These are phyloP conservation scores for Neolentinus lepideus DNA, from an alignment of 1,284 basidiomycete species.

Conservation along the genomic window DNA sequence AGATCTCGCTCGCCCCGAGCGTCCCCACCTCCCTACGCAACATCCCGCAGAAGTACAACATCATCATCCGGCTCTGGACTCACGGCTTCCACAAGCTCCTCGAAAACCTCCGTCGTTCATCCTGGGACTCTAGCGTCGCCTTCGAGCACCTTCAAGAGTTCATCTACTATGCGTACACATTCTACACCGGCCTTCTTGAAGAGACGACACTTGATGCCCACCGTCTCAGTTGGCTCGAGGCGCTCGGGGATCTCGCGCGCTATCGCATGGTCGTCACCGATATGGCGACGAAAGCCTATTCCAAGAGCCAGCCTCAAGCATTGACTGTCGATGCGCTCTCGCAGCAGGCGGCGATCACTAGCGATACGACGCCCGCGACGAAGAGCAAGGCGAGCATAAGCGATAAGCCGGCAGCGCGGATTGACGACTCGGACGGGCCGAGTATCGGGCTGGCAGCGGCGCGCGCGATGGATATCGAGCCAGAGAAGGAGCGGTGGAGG, in stretches of 20 bases:
- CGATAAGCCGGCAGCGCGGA: slow-evolving; percentile 44
- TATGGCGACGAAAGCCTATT: slow-evolving; percentile 38
- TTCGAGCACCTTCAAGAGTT: slow-evolving; percentile 83
- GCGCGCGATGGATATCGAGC: slow-evolving; percentile 78
- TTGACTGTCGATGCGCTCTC: slow-evolving; percentile 12
- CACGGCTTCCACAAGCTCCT: slow-evolving; percentile 87
- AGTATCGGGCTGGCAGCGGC: slow-evolving; percentile 87
- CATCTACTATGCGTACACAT: slow-evolving; percentile 92
- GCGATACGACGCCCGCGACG: not conserved
- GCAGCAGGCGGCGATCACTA: not conserved
- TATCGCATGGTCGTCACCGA: slow-evolving; percentile 92
- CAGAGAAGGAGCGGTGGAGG: slow-evolving; percentile 91
- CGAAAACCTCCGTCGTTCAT: slow-evolving; percentile 83
- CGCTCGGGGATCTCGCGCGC: slow-evolving; percentile 90
- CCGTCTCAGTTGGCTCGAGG: slow-evolving; percentile 88
- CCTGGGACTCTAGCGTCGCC: slow-evolving; percentile 51
- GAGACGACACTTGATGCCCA: slow-evolving; percentile 69
- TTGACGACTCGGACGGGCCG: slow-evolving; percentile 64
- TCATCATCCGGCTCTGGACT: slow-evolving; percentile 91
- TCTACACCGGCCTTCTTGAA: slow-evolving; percentile 88
- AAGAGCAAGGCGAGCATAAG: slow-evolving; percentile 35
- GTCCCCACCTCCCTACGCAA: slow-evolving; percentile 84
- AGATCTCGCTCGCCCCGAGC: slow-evolving; percentile 79
- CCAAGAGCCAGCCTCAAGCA: slow-evolving; percentile 23
- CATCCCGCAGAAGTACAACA: slow-evolving; percentile 92